Percentiles rank a stretch among this genome's conserved stretches.
Conservation (phyloP, 331 rosid species). For the Rhamnella rubrinervis region DNA sequence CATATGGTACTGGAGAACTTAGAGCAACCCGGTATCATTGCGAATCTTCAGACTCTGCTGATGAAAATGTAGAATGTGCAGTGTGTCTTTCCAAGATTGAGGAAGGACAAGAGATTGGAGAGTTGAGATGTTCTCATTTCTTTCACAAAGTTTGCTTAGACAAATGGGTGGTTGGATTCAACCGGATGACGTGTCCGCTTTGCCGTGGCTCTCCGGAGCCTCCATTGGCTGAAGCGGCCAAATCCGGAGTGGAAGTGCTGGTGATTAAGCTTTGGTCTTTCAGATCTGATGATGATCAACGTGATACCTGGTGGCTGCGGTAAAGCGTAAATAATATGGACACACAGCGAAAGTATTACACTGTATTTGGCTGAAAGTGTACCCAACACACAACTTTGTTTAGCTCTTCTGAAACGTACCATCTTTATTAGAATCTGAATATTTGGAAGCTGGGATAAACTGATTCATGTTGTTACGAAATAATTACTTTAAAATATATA, state of each 20-base stretch:
- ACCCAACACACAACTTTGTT: too few relatives aligned
- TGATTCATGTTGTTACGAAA: too few relatives aligned
- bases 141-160: conserved; percentile 45
- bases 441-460: too few relatives aligned
- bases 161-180: conserved; percentile 30
- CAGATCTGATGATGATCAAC: background rate
- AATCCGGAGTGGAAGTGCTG: conserved; percentile 31
- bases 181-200: conserved; percentile 36
- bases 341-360: background rate
- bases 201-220: conserved; percentile 31
- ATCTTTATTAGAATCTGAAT: too few relatives aligned
- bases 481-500: too few relatives aligned
- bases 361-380: too few relatives aligned
- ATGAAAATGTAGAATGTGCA: conserved; percentile 31
- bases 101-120: conserved; percentile 43
- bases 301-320: conserved; percentile 54
- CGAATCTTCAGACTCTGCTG: background rate
- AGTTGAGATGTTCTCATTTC: conserved; percentile 40
- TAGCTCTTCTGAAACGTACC: too few relatives aligned
- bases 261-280: conserved; percentile 19
- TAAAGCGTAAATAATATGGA: conserved; percentile 14
- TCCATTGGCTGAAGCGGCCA: conserved; percentile 9
- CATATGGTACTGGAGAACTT: background rate
- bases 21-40: background rate
- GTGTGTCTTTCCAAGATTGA: conserved; percentile 37